Percentiles rank a stretch among this genome's conserved stretches.
Conservation (phyloP, 176 grass and related monocot genomes). For the Oryza officinalis region DNA sequence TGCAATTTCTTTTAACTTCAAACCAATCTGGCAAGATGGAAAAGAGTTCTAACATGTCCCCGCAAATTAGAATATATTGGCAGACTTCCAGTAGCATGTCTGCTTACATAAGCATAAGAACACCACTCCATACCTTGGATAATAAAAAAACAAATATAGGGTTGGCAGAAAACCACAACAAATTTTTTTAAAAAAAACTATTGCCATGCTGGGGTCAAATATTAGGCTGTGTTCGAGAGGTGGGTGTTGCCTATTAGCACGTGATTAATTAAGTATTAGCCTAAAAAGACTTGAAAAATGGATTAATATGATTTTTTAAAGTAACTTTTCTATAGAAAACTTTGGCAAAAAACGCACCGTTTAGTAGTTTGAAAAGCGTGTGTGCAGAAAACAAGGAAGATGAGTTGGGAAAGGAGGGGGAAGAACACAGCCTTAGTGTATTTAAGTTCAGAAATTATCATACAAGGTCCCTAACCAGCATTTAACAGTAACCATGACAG, state of each 20-base stretch:
- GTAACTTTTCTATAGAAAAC: no score
- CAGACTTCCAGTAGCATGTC: not conserved
- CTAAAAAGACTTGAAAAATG: no score
- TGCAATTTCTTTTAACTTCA: slow-evolving; percentile 19
- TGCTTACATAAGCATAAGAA: not conserved
- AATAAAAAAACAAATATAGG: not conserved
- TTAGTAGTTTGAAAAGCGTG: no score
- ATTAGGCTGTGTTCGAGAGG: no score
- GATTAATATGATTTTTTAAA: no score
- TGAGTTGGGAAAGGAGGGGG: no score
- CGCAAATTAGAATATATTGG: not conserved
- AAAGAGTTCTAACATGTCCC: slow-evolving; percentile 7
- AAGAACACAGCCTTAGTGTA: no score
- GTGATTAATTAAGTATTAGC: no score
- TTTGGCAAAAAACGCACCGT: no score
- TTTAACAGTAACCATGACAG: slow-evolving; percentile 9
- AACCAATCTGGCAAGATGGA: slow-evolving; percentile 14
- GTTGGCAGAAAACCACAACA: not conserved
- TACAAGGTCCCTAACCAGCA: not conserved
- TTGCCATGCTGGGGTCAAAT: not conserved
- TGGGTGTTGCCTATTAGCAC: no score
- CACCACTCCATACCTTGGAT: not conserved
- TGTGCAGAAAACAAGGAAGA: no score
- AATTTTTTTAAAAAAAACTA: not conserved
- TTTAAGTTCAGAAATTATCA: not conserved